Evolutionary conservation across 805 yeast species (phyloP), one percentile per base, ranked within the genome.

Genomic region (Kodamaea hsintzibuensis): DNA sequence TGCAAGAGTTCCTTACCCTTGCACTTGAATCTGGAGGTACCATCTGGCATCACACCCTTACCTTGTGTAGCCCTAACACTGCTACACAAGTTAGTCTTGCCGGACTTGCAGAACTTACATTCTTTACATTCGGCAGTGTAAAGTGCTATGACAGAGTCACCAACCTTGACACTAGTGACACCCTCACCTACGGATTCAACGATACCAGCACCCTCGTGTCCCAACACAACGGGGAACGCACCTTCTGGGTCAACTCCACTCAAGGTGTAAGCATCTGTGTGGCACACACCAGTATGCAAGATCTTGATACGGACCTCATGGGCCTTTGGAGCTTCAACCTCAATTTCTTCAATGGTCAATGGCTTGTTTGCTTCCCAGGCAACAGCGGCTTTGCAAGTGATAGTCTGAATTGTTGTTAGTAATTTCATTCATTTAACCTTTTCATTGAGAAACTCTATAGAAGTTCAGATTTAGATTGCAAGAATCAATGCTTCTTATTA

Each of bases 121-220:
- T 91, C 89, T 60, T 80, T 78, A 78, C 99, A 95, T 74, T 96
- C 99, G 51, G 99, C 97, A 38, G 98, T 95, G 83, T 95, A 96
- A 45, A 95, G 78, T 17, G 96, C 92, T 64, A 96, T 82, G 57
- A 95, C 99, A 61, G 86, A 87, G 74, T 95, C 99, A 62, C 99
- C 99, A 39, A 80, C 86, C 76, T 91, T 89, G 63, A 93, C 97
- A 65, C 74, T 82, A 57, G 91, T 85, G 56, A 95, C 99, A 60
- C 89, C 98, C 68, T 89, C 96, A 66, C 99, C 99, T 43, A 95
- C 82, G 50, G 91, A 82, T 78, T 93, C 99, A 45, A 95, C 98
- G 57, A 90, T 79, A 67, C 99, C 99, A 40, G 98, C 97, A 74
- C 98, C 97, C 74, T 95, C 99, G 74, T 95, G 99, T 58, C 99